phyloP scores from a whole-genome alignment of 2,329 filamentous ascomycete genomes.

The Neonectria punicea region DNA sequence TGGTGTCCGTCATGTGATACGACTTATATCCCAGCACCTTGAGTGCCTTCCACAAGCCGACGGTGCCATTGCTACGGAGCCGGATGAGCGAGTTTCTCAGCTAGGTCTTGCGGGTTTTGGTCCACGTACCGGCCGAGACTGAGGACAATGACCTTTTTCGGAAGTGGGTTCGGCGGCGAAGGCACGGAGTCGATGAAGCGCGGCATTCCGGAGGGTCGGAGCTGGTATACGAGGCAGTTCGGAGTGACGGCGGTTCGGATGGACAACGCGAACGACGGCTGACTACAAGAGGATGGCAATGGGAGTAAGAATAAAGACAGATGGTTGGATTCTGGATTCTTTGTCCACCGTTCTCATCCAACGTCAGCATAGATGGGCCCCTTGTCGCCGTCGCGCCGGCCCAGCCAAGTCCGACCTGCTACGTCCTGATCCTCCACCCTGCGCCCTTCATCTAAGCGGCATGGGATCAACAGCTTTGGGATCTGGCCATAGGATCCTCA shows the following conservation, averaged over 20 bases:
- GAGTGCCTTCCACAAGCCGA: slow-evolving; percentile 12
- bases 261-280: background rate
- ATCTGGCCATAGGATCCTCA: background rate
- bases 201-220: background rate
- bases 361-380: background rate
- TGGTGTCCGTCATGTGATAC: slow-evolving; percentile 9
- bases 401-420: too few species aligned
- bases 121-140: background rate
- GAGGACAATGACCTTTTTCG: slow-evolving; percentile 1
- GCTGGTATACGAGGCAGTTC: background rate
- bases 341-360: background rate
- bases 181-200: slow-evolving; percentile 10
- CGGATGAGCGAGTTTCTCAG: background rate
- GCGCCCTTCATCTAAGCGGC: background rate
- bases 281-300: background rate
- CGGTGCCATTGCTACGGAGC: too few species aligned
- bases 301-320: too few species aligned
- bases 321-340: background rate
- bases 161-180: background rate
- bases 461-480: background rate
- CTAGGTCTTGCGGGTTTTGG: background rate
- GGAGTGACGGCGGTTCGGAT: background rate
- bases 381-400: too few species aligned
- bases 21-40: slow-evolving; percentile 3
- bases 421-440: background rate